Conservation (phyloP, 1,284 basidiomycete genomes). For the Apiotrichum gamsii region DNA sequence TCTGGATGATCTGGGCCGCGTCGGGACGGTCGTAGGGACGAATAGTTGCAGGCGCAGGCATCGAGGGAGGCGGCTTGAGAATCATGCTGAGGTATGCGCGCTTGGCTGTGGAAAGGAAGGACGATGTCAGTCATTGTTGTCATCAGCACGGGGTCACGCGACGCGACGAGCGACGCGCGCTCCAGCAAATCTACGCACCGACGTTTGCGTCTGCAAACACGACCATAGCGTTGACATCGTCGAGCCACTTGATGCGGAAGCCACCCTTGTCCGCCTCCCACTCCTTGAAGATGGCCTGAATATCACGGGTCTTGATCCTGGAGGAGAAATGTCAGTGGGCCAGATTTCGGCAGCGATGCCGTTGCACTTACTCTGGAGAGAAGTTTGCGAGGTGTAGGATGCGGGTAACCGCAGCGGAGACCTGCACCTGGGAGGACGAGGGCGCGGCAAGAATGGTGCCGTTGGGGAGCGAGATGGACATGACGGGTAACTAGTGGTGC, state of each 20-base stretch:
- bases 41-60: slow-evolving; percentile 61
- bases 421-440: slow-evolving; percentile 36
- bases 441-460: slow-evolving; percentile 40
- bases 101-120: slow-evolving; percentile 57
- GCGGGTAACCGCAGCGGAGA: slow-evolving; percentile 90
- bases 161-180: too few species aligned
- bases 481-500: too few species aligned
- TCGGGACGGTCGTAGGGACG: slow-evolving; percentile 91
- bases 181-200: slow-evolving; percentile 41
- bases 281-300: slow-evolving; percentile 81
- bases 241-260: slow-evolving; percentile 98
- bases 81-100: slow-evolving; percentile 86
- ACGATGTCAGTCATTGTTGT: neutral
- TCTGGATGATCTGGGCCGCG: slow-evolving; percentile 80
- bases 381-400: slow-evolving; percentile 90
- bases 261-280: slow-evolving; percentile 83
- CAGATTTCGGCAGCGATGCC: too few species aligned
- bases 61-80: slow-evolving; percentile 69
- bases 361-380: slow-evolving; percentile 58
- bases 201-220: slow-evolving; percentile 67
- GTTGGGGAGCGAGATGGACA: slow-evolving; percentile 47
- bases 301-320: slow-evolving; percentile 88
- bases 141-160: too few species aligned
- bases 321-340: neutral
- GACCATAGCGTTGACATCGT: slow-evolving; percentile 91